Percentiles rank a stretch among this genome's conserved stretches.
Evolutionary conservation across 441 rosid genomes (phyloP).

Genomic region (Corymbia citriodora): DNA sequence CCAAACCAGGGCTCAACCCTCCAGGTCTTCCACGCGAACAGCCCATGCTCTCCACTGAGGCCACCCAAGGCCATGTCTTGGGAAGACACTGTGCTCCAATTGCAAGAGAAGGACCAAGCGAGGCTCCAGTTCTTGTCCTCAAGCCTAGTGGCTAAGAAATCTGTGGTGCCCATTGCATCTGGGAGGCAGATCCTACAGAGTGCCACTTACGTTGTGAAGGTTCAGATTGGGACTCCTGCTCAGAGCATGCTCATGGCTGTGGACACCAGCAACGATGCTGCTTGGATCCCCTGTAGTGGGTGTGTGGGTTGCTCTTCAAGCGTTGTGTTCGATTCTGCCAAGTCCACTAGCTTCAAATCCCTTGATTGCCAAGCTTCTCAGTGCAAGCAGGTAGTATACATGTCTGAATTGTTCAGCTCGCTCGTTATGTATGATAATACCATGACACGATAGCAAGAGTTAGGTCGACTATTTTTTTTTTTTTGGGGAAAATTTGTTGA

Average conservation of each 20-base stretch:
- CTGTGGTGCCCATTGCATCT: constrained; percentile 80
- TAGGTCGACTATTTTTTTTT: neutral
- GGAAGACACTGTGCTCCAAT: constrained; percentile 66
- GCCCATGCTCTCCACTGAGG: constrained; percentile 76
- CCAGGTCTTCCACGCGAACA: constrained; percentile 60
- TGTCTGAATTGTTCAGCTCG: neutral
- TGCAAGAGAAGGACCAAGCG: constrained; percentile 59
- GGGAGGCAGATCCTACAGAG: constrained; percentile 71
- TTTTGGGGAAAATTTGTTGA: neutral
- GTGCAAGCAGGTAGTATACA: constrained; percentile 52
- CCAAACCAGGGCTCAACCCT: constrained; percentile 61
- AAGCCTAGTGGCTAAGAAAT: constrained; percentile 56
- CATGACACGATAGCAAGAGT: neutral
- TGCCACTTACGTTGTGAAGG: constrained; percentile 72
- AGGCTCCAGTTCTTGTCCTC: constrained; percentile 54
- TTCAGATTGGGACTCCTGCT: constrained; percentile 73
- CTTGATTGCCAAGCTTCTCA: constrained; percentile 55
- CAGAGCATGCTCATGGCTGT: constrained; percentile 79
- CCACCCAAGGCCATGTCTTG: constrained; percentile 51
- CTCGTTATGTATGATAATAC: neutral
- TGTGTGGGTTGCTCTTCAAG: constrained; percentile 77
- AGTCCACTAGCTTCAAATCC: constrained; percentile 52
- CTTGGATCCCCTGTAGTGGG: constrained; percentile 85
- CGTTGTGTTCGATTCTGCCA: constrained; percentile 32
- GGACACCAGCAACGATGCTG: constrained; percentile 85